Conservation (phyloP, 2,329 filamentous ascomycete species). For the Aaosphaeria pasadenensis region DNA sequence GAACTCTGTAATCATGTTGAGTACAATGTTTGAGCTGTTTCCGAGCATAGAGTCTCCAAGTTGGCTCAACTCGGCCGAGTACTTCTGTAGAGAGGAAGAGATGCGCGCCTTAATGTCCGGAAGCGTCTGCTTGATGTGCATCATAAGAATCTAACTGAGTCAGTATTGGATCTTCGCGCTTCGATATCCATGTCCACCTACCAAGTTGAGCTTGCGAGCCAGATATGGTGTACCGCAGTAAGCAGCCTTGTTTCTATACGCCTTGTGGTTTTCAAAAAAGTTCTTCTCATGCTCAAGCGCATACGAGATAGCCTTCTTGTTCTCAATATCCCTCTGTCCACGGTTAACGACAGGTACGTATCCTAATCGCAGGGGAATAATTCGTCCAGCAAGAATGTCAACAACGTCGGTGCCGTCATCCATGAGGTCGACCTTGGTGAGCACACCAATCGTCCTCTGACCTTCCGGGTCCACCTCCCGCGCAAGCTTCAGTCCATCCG, state of each 20-base stretch:
- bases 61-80: conserved; percentile 73
- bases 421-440: conserved; percentile 99
- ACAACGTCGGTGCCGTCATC: conserved; percentile 98
- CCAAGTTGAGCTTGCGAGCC: conserved; percentile 90
- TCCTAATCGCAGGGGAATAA: conserved; percentile 90
- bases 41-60: conserved; percentile 93
- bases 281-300: conserved; percentile 92
- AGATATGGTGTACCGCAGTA: conserved; percentile 98
- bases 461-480: conserved; percentile 96
- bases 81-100: conserved; percentile 89
- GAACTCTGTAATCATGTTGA: conserved; percentile 99
- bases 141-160: conserved; percentile 78
- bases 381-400: conserved; percentile 94
- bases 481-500: conserved; percentile 92
- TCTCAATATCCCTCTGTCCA: conserved; percentile 97
- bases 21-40: conserved; percentile 91
- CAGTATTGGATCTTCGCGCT: conserved; percentile 13
- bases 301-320: conserved; percentile 89
- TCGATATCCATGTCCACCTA: conserved; percentile 26
- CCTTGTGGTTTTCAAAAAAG: conserved; percentile 98
- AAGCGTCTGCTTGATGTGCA: conserved; percentile 99
- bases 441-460: conserved; percentile 94
- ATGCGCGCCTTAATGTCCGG: conserved; percentile 98
- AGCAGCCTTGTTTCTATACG: conserved; percentile 95
- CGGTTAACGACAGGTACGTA: conserved; percentile 98